A percentile compares a stretch with the other conserved stretches of the same genome.
phyloP scores from a whole-genome alignment of 257 asterid genomes.

The Scutellaria minor region DNA sequence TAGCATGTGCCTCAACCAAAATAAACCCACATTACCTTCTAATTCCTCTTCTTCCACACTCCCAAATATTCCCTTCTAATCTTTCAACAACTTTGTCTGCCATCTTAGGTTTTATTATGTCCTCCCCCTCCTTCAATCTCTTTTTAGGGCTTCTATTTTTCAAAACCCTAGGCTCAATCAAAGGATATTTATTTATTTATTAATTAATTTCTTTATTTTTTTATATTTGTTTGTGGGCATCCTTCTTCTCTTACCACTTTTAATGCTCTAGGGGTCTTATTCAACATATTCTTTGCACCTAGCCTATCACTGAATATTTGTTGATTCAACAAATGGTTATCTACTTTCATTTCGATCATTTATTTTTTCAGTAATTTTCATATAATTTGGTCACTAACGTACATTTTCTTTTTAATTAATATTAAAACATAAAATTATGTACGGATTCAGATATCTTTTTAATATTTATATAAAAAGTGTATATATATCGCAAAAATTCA shows the following conservation, averaged over 20 bases:
- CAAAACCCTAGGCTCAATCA: constrained; percentile 76
- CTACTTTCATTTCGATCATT: no score
- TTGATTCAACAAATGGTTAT: neutral
- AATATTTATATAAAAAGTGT: neutral
- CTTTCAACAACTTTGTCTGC: constrained; percentile 70
- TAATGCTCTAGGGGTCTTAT: constrained; percentile 41
- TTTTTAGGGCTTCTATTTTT: constrained; percentile 32
- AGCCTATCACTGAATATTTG: constrained; percentile 7
- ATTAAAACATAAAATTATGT: no score
- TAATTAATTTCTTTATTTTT: neutral
- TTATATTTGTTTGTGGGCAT: constrained; percentile 27
- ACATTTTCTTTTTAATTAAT: no score
- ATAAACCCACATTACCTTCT: constrained; percentile 77
- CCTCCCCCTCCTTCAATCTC: constrained; percentile 37
- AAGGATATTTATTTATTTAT: constrained; percentile 10
- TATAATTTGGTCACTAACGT: no score
- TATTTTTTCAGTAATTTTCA: no score
- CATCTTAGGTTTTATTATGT: constrained; percentile 71
- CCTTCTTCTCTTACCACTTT: constrained; percentile 48
- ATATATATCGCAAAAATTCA: constrained; percentile 15
- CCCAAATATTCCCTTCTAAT: constrained; percentile 79
- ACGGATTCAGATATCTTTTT: no score
- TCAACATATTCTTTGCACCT: constrained; percentile 26
- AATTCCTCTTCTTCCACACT: constrained; percentile 62
- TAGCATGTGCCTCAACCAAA: constrained; percentile 52